Evolutionary conservation across 306 rosid species (phyloP).

Genomic region (Quercus engelmannii): DNA sequence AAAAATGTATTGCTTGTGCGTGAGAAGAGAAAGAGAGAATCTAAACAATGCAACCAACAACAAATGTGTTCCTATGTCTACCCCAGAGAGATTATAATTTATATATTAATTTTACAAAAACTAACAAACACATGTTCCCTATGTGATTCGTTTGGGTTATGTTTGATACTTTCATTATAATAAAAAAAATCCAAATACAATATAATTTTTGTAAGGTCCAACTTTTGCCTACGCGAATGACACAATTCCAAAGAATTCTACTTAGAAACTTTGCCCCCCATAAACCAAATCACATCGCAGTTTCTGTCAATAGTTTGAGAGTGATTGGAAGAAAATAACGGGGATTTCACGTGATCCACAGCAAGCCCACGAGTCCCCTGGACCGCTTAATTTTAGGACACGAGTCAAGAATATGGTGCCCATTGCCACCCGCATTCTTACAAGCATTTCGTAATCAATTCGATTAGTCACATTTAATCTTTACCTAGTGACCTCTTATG

Average conservation of each 20-base stretch:
- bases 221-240: not conserved
- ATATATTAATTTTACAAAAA: not conserved
- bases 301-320: conserved; percentile 1
- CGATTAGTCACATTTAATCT: not conserved
- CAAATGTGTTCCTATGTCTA: conserved; percentile 2
- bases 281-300: not conserved
- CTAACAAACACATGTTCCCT: conserved; percentile 29
- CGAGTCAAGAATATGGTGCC: not conserved
- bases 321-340: not conserved
- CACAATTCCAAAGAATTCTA: conserved; percentile 19
- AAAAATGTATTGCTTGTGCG: too few relatives aligned
- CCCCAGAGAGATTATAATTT: conserved; percentile 2
- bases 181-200: not conserved
- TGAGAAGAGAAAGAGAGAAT: too few relatives aligned
- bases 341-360: conserved; percentile 37
- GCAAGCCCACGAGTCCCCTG: conserved; percentile 31
- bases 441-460: not conserved
- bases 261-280: conserved; percentile 28
- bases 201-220: conserved; percentile 10
- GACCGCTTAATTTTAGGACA: conserved; percentile 22
- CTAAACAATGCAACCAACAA: conserved; percentile 14
- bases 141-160: conserved; percentile 14
- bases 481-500: conserved; percentile 5
- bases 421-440: too few relatives aligned
- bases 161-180: conserved; percentile 11